A percentile compares a stretch with the other conserved stretches of the same genome.
Conservation (phyloP, 768 basidiomycete species). For the Phylloporus scabripes region DNA sequence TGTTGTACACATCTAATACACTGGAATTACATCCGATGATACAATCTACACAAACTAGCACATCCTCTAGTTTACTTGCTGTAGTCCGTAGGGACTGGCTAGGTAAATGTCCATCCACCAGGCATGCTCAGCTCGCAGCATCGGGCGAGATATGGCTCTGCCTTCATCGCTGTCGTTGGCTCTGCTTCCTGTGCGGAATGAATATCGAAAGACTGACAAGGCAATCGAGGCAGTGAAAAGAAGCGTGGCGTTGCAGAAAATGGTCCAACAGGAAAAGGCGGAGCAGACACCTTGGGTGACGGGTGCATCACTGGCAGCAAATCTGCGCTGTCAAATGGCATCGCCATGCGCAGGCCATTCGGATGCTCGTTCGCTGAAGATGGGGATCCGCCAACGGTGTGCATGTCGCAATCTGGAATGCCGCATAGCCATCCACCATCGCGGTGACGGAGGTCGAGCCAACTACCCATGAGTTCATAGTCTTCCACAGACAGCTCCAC, state of each 20-base stretch:
- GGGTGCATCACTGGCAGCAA: constrained; percentile 3
- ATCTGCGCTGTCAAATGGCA: constrained; percentile 24
- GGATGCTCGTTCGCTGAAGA: constrained; percentile 20
- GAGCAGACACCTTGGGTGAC: constrained; percentile 4
- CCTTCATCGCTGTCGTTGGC: constrained; percentile 5
- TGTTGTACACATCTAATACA: constrained; percentile 17
- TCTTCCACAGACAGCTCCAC: constrained; percentile 40
- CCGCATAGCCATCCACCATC: constrained; percentile 27
- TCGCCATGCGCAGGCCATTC: constrained; percentile 18
- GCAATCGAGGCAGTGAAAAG: constrained; percentile 24
- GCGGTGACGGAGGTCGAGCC: constrained; percentile 31
- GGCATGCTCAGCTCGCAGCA: constrained; percentile 36
- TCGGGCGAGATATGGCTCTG: constrained; percentile 14
- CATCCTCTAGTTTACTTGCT: not conserved
- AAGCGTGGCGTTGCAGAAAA: constrained; percentile 16
- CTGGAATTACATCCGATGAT: constrained; percentile 6
- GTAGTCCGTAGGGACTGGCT: not conserved
- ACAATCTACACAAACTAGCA: constrained; percentile 8
- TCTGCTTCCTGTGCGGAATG: constrained; percentile 15
- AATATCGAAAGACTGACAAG: constrained; percentile 15
- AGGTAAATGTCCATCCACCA: constrained; percentile 35
- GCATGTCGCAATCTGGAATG: constrained; percentile 26
- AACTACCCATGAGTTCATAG: constrained; percentile 46
- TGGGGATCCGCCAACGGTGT: constrained; percentile 31
- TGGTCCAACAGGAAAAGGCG: constrained; percentile 11